Evolutionary conservation across 805 yeast genomes (phyloP).

Genomic region (Candida nanaspora): DNA sequence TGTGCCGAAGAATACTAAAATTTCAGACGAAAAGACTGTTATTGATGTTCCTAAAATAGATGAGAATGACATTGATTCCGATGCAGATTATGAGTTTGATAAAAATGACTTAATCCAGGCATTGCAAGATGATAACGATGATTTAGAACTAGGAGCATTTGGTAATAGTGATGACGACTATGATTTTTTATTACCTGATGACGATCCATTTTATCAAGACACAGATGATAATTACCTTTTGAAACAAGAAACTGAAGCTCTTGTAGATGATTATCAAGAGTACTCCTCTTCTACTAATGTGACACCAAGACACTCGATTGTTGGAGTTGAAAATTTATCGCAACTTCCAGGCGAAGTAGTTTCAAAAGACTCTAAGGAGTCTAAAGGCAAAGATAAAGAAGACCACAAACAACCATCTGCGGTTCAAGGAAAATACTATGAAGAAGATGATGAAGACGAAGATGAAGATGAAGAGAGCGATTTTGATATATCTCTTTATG

Average conservation of each 20-base stretch:
- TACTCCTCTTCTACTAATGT: slow-evolving; percentile 14
- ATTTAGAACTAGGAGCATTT: slow-evolving; percentile 25
- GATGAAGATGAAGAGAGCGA: slow-evolving; percentile 26
- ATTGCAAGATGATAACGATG: slow-evolving; percentile 30
- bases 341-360: background rate
- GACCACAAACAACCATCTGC: background rate
- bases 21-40: slow-evolving; percentile 17
- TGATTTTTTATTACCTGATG: slow-evolving; percentile 19
- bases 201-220: slow-evolving; percentile 13
- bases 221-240: slow-evolving; percentile 24
- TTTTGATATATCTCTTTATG: slow-evolving; percentile 21
- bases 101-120: slow-evolving; percentile 37
- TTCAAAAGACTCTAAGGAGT: background rate
- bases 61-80: slow-evolving; percentile 40
- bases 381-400: background rate
- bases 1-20: slow-evolving; percentile 20
- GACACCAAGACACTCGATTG: slow-evolving; percentile 26
- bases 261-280: slow-evolving; percentile 31
- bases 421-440: slow-evolving; percentile 1
- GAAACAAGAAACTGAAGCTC: slow-evolving; percentile 35
- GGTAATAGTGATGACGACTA: slow-evolving; percentile 29
- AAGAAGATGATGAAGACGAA: slow-evolving; percentile 29
- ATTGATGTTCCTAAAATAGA: slow-evolving; percentile 46
- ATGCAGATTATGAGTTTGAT: slow-evolving; percentile 58
- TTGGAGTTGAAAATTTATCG: slow-evolving; percentile 5